Evolutionary conservation across 164 flowering plant genomes (phyloP), one percentile per base, ranked within the genome.

Genomic region (Nymphaea thermarum): DNA sequence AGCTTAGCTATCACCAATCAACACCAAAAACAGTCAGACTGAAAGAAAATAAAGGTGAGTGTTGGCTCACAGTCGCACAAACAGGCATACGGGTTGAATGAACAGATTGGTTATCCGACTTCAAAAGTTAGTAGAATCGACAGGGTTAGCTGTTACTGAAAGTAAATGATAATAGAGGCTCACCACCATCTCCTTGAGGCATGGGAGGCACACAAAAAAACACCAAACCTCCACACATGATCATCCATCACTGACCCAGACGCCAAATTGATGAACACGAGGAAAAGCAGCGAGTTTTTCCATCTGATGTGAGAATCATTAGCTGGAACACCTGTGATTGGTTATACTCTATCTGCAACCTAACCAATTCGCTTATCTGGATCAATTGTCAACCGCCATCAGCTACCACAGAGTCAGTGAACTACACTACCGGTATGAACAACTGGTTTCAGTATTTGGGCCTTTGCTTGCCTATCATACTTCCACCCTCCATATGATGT

Each of bases 401-500:
- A 51, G 14, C 57, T 51, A 51, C 57, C 57, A 51, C 14, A 51
- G 14, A 51, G 57, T 51, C 57, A 51, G 57, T 51, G 14, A 51
- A 51, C 57, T 51, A 72, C 74, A 70, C 80, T 76, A 85, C 73
- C 71, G 65, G 62, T 86, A 90, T 86, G 72, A 83, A 90, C 93
- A 90, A 70, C 67, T 74, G 77, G 71, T 62, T 43, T 64, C 60
- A 18, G 67, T 51, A 51, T 51, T 51, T 15, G 57, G 57, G 57
- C 4, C 57, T 51, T 51, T 15, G 69, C 70, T 79, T 76, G 78
- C 64, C 67, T 63, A 36, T 62, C 77, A 86, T 68, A 84, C 74
- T 74, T 90, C 83, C 79, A 83, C 82, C 77, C 79, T 90, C 96
- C 91, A 87, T 2, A 76, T 70, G 70, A 83, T 67, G 67, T 76